A percentile compares a stretch with the other conserved stretches of the same genome.
phyloP scores from a whole-genome alignment of 495 filamentous ascomycete genomes.

The Bryoglossum gracile region DNA sequence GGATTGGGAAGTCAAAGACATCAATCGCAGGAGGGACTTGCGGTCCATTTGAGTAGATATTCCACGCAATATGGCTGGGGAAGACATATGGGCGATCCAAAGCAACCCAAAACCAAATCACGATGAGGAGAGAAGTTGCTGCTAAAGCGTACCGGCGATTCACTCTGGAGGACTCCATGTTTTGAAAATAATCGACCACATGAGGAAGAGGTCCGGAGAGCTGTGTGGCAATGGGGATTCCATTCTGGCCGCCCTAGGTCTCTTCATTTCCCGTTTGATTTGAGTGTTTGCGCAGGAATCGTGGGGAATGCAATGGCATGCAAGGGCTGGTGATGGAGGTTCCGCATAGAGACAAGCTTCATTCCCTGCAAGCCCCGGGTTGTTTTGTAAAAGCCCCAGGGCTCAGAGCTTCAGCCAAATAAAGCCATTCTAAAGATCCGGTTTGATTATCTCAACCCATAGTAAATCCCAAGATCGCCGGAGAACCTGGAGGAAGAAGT shows the following conservation, averaged over 20 bases:
- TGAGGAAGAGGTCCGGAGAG: background rate
- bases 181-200: constrained; percentile 2
- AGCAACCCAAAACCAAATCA: constrained; percentile 18
- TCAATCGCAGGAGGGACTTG: constrained; percentile 3
- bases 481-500: too few species aligned
- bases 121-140: constrained; percentile 6
- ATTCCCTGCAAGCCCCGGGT: too few species aligned
- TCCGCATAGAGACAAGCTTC: too few species aligned
- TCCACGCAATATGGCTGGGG: constrained; percentile 3
- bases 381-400: too few species aligned
- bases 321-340: too few species aligned
- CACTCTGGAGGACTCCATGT: too few species aligned
- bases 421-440: too few species aligned
- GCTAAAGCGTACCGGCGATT: constrained; percentile 14
- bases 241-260: background rate
- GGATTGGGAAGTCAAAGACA: constrained; percentile 14
- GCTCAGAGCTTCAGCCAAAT: too few species aligned
- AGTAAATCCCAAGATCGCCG: too few species aligned
- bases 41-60: constrained; percentile 7
- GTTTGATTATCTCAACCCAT: too few species aligned
- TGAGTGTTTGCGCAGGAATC: too few species aligned
- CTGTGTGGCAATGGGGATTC: background rate
- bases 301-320: too few species aligned
- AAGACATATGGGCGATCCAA: constrained; percentile 14
- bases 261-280: background rate